phyloP scores from a whole-genome alignment of 2,329 filamentous ascomycete species.

The Ophiognomonia clavigignenti-juglandacearum region DNA sequence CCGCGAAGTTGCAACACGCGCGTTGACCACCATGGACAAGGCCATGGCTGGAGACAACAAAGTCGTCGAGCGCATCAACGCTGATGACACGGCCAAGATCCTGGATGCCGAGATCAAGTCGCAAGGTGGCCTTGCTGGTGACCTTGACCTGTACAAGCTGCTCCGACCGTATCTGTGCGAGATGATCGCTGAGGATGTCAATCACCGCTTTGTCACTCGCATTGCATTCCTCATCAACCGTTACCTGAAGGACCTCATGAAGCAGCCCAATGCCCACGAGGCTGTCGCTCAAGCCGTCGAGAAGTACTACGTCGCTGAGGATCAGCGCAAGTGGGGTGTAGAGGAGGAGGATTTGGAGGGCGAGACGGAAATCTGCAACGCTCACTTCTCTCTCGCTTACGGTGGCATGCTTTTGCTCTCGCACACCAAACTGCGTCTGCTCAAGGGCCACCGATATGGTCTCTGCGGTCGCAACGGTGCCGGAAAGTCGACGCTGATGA shows the following conservation, averaged over 20 bases:
- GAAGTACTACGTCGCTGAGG: slow-evolving; percentile 74
- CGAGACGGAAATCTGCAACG: slow-evolving; percentile 94
- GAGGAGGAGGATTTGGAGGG: slow-evolving; percentile 85
- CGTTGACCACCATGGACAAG: slow-evolving; percentile 82
- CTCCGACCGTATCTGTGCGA: slow-evolving; percentile 71
- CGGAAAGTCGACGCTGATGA: slow-evolving; percentile 99
- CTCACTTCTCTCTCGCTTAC: slow-evolving; percentile 94
- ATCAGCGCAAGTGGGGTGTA: slow-evolving; percentile 79
- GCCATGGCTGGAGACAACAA: slow-evolving; percentile 74
- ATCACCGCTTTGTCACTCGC: slow-evolving; percentile 72
- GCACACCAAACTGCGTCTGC: slow-evolving; percentile 87
- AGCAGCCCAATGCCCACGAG: slow-evolving; percentile 53
- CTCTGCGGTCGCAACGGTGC: slow-evolving; percentile 96
- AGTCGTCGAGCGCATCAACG: slow-evolving; percentile 60
- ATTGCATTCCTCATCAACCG: slow-evolving; percentile 65
- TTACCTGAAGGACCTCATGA: slow-evolving; percentile 70
- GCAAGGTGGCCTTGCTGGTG: slow-evolving; percentile 56
- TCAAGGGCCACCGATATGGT: slow-evolving; percentile 96
- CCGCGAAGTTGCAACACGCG: slow-evolving; percentile 79
- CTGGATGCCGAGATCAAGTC: slow-evolving; percentile 74
- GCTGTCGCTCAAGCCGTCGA: slow-evolving; percentile 70
- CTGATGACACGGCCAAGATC: slow-evolving; percentile 69
- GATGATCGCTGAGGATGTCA: slow-evolving; percentile 85
- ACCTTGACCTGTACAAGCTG: slow-evolving; percentile 61
- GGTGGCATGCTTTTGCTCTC: slow-evolving; percentile 95